Conservation (phyloP, 1,284 basidiomycete species). For the Cerrena zonata region DNA sequence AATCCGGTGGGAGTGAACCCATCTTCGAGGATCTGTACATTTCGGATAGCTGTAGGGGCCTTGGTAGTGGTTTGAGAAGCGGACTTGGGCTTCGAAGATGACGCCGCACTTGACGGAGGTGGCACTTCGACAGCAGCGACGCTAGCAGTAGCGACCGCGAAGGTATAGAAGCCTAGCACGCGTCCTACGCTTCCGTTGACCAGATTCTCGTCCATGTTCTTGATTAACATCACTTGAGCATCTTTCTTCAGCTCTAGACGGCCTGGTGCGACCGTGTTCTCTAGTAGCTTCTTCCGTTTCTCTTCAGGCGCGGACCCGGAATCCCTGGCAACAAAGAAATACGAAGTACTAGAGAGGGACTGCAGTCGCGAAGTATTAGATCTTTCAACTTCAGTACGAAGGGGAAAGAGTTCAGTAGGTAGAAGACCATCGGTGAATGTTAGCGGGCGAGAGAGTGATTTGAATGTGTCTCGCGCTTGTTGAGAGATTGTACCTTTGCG, state of each 20-base stretch:
- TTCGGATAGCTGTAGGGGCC: slow-evolving; percentile 26
- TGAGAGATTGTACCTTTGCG: slow-evolving; percentile 59
- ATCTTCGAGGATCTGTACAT: slow-evolving; percentile 30
- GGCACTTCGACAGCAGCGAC: slow-evolving; percentile 1
- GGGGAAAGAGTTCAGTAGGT: slow-evolving; percentile 61
- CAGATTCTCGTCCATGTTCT: slow-evolving; percentile 43
- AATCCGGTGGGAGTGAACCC: slow-evolving; percentile 25
- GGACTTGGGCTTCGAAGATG: slow-evolving; percentile 9
- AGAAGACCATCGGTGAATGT: slow-evolving; percentile 39
- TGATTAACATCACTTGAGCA: slow-evolving; percentile 71
- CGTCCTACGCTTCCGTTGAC: slow-evolving; percentile 35
- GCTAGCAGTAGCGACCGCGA: slow-evolving; percentile 20
- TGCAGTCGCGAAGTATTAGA: slow-evolving; percentile 32
- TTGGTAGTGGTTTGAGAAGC: slow-evolving; percentile 19
- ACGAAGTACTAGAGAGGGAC: slow-evolving; percentile 17
- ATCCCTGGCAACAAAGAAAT: slow-evolving; percentile 38
- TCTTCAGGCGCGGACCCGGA: slow-evolving; percentile 38
- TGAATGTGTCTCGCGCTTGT: slow-evolving; percentile 43
- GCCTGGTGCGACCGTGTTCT: slow-evolving; percentile 31
- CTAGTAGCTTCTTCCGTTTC: slow-evolving; percentile 31
- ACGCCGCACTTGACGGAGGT: background rate
- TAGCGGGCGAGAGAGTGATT: slow-evolving; percentile 36
- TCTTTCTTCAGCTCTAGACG: slow-evolving; percentile 40
- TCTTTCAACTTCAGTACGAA: slow-evolving; percentile 60
- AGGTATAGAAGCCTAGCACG: slow-evolving; percentile 28